Conservation (phyloP, 257 asterid genomes). For the Nicotiana paniculata region DNA sequence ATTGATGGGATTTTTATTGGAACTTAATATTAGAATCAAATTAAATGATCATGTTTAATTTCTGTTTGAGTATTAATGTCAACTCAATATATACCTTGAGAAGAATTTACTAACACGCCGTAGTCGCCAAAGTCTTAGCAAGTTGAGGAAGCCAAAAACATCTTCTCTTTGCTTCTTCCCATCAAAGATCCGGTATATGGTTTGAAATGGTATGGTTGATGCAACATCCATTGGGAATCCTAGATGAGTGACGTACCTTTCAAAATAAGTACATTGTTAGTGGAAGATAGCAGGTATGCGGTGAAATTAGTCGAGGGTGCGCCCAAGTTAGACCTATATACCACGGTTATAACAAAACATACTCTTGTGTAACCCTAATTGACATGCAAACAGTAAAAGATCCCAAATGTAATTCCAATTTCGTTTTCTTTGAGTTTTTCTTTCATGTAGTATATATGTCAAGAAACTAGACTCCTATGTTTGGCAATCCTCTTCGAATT, state of each 20-base stretch:
- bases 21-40: background rate
- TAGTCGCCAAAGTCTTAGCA: constrained; percentile 92
- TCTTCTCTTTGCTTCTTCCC: constrained; percentile 39
- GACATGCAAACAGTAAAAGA: background rate
- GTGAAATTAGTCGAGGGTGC: no score
- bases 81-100: constrained; percentile 42
- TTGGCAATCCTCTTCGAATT: background rate
- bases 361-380: background rate
- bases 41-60: background rate
- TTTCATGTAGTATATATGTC: background rate
- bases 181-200: constrained; percentile 37
- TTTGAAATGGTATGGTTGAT: constrained; percentile 79
- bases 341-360: no score
- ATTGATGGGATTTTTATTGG: background rate
- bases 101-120: constrained; percentile 82
- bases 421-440: background rate
- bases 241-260: constrained; percentile 52
- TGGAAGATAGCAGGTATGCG: no score
- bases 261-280: background rate
- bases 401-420: background rate
- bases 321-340: no score
- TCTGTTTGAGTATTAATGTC: background rate
- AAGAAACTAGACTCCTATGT: background rate
- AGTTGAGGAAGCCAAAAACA: constrained; percentile 75
- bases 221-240: constrained; percentile 90